Evolutionary conservation across 2,329 filamentous ascomycete genomes (phyloP), one percentile per base, ranked within the genome.

Genomic region (Pezicula neosporulosa): DNA sequence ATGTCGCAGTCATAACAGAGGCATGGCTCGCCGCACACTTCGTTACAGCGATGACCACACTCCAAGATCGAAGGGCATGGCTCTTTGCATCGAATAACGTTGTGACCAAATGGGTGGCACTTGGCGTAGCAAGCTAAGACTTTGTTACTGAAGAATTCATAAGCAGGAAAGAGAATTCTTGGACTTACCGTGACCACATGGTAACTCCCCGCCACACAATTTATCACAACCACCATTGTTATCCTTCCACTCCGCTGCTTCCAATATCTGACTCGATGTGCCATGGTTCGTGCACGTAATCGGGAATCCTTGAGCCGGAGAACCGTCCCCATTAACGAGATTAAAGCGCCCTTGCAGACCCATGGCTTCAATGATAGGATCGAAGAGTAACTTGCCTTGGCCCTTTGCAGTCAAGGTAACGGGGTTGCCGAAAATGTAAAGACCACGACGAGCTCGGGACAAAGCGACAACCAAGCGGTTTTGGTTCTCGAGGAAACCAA

Each of bases 351-450:
- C 54, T 38, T 75, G 71, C 0, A 60, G 51, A n/a, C 44, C 43
- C 62, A 86, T 77, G 1, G 68, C 60, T 0, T 66, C 12, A 6
- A 70, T 53, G 2, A 78, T 67, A 12, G 63, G 59, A 12, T 49
- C 18, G 62, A 63, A 68, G 9, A 68, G 44, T 1, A 51, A 33
- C 6, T 63, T 56, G 12, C 65, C 48, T 16, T 56, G 53, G 4
- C 60, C 58, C 12, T 42, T 47, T 15, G 48, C 50, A 28, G 54
- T 56, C 1, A 81, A 56, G 35, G 78, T 80, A 8, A 76, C 60
- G 12, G 79, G 79, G 60, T 96, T 90, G 1, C 91, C 92, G 63
- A 96, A 96, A 37, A 96, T 76, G 67, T 92, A 96, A 53, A 96
- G 83, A 0, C 90, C 90, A 6, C 85, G 77, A 51, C 82, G 85